Conservation (phyloP, 192 early-diverging fungal genomes). For the Rhizophlyctis rosea region DNA sequence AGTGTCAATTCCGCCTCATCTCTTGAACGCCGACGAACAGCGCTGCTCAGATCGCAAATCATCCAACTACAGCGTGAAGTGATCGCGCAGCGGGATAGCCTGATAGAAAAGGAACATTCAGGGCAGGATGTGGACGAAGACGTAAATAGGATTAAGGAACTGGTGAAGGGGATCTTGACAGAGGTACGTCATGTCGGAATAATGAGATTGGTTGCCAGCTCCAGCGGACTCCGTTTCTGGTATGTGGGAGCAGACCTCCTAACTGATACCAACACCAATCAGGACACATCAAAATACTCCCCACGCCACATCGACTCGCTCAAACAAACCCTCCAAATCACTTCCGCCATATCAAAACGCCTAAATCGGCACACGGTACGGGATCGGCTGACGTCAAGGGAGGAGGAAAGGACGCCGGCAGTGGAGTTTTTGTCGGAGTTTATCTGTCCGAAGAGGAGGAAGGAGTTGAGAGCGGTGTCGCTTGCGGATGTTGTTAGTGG, state of each 20-base stretch:
- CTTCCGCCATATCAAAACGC: constrained; percentile 2
- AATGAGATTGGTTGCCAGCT: too few species aligned
- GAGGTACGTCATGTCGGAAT: too few species aligned
- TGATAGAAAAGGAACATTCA: background rate
- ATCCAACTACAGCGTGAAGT: constrained; percentile 15
- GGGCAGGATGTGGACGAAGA: constrained; percentile 3
- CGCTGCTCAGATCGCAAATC: constrained; percentile 17
- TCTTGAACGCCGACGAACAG: background rate
- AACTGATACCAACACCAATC: too few species aligned
- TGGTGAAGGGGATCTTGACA: too few species aligned
- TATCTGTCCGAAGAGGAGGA: background rate
- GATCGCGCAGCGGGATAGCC: background rate
- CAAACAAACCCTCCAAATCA: background rate
- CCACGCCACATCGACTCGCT: background rate
- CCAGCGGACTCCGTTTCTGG: too few species aligned
- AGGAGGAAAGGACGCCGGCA: background rate
- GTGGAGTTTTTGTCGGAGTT: constrained; percentile 20
- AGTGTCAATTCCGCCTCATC: background rate
- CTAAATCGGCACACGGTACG: background rate
- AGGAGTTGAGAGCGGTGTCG: background rate
- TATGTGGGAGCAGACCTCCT: too few species aligned
- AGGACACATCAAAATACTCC: background rate
- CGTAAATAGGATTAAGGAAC: constrained; percentile 1
- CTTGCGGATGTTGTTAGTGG: background rate
- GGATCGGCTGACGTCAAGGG: background rate